A percentile compares a stretch with the other conserved stretches of the same genome.
Evolutionary conservation across 2,329 filamentous ascomycete genomes (phyloP).

Genomic region (Diplodia intermedia): DNA sequence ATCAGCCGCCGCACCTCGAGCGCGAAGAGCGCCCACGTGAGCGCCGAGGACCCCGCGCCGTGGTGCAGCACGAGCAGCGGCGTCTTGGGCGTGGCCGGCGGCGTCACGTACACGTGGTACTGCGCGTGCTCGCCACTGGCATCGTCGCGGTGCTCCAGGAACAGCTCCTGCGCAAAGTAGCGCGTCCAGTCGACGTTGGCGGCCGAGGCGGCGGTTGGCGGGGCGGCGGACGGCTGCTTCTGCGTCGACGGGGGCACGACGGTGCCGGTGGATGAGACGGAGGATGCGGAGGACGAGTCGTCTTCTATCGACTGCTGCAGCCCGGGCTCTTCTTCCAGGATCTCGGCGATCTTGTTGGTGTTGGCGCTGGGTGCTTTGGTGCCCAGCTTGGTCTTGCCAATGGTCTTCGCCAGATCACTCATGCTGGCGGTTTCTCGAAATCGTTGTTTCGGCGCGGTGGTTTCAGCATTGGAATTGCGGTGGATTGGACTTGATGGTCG

Average conservation of each 20-base stretch:
- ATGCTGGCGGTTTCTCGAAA: constrained; percentile 54
- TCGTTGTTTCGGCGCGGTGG: constrained; percentile 3
- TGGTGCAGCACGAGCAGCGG: constrained; percentile 94
- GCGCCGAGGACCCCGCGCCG: constrained; percentile 88
- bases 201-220: constrained; percentile 59
- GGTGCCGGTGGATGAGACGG: constrained; percentile 93
- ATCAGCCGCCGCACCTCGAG: constrained; percentile 78
- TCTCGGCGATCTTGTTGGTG: constrained; percentile 62
- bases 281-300: constrained; percentile 67
- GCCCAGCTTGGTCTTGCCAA: constrained; percentile 74
- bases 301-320: constrained; percentile 35
- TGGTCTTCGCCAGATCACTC: constrained; percentile 82
- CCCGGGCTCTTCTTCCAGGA: constrained; percentile 60
- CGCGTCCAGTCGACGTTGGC: constrained; percentile 82
- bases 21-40: constrained; percentile 86
- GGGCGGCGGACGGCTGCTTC: constrained; percentile 62
- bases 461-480: constrained; percentile 7
- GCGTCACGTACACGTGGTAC: constrained; percentile 88
- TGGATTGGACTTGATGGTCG: constrained; percentile 11
- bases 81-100: constrained; percentile 69
- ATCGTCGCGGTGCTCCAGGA: constrained; percentile 61
- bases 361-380: constrained; percentile 48
- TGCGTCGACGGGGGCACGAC: constrained; percentile 78
- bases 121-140: constrained; percentile 57
- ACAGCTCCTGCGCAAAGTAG: constrained; percentile 89